Conservation (phyloP, 345 rosid species). For the Lenwebbia sp. region DNA sequence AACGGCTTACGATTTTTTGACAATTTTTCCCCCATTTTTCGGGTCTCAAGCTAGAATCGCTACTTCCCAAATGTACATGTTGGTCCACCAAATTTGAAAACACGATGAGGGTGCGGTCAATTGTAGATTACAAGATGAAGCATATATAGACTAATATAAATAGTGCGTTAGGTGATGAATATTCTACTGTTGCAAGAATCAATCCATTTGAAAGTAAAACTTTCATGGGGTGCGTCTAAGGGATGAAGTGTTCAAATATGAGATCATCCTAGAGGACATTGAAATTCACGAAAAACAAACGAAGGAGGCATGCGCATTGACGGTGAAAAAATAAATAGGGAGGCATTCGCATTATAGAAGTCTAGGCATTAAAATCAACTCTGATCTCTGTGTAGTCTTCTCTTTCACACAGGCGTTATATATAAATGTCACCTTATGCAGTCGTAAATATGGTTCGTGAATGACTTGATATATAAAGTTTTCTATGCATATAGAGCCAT, state of each 20-base stretch:
- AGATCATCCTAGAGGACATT: neutral
- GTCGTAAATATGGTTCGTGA: neutral
- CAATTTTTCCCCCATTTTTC: no score
- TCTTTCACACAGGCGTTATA: neutral
- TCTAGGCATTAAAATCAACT: neutral
- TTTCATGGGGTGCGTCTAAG: neutral
- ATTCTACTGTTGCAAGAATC: neutral
- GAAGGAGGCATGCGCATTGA: neutral
- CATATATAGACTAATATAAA: neutral
- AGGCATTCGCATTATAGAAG: neutral
- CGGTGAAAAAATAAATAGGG: neutral
- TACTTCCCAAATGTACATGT: neutral
- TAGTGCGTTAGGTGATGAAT: neutral
- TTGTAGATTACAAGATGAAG: neutral
- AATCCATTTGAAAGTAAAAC: neutral
- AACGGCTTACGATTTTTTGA: no score
- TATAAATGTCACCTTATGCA: neutral
- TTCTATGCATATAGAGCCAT: neutral
- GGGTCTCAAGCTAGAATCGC: neutral
- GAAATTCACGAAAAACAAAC: neutral
- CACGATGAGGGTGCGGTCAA: neutral
- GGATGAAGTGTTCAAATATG: neutral
- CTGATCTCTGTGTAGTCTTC: neutral
- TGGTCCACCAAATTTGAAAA: neutral
- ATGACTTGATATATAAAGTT: neutral